Percentiles rank a stretch among this genome's conserved stretches.
Conservation (phyloP, 2,329 filamentous ascomycete species). For the Allantophomopsis lycopodina region DNA sequence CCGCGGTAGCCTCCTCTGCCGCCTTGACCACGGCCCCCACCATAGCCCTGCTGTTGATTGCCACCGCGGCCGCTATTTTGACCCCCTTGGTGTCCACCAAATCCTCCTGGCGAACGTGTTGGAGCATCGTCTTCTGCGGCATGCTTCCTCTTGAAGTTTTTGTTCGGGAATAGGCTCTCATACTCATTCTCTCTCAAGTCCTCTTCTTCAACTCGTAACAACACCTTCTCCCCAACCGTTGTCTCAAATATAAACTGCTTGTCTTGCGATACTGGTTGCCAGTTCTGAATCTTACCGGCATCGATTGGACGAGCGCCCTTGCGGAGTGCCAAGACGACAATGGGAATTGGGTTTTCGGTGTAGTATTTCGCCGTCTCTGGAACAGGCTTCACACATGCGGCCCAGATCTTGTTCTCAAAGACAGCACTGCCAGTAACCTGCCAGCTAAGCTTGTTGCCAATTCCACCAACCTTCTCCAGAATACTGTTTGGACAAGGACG, state of each 20-base stretch:
- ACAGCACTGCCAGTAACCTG: conserved; percentile 64
- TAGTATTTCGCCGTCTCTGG: conserved; percentile 54
- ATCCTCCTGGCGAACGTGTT: conserved; percentile 10
- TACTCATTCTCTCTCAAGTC: conserved; percentile 45
- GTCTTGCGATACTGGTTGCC: conserved; percentile 62
- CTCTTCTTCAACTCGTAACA: conserved; percentile 69
- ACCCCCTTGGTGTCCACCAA: conserved; percentile 19
- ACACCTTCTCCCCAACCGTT: conserved; percentile 72
- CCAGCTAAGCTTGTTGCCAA: conserved; percentile 75
- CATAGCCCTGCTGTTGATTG: conserved; percentile 18
- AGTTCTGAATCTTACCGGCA: conserved; percentile 68
- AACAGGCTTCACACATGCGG: conserved; percentile 63
- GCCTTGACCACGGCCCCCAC: conserved; percentile 16
- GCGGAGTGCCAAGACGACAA: conserved; percentile 71
- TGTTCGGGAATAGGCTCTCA: conserved; percentile 48
- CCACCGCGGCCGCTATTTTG: conserved; percentile 18
- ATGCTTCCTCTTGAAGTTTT: conserved; percentile 46
- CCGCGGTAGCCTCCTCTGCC: conserved; percentile 21
- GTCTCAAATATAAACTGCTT: conserved; percentile 69
- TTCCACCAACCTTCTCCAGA: conserved; percentile 72
- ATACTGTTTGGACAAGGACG: conserved; percentile 59
- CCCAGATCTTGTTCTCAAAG: conserved; percentile 77
- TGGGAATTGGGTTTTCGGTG: conserved; percentile 65
- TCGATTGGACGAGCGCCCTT: conserved; percentile 67
- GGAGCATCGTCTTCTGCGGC: conserved; percentile 36